phyloP scores from a whole-genome alignment of 768 basidiomycete genomes.

The Hygrophorus russula region DNA sequence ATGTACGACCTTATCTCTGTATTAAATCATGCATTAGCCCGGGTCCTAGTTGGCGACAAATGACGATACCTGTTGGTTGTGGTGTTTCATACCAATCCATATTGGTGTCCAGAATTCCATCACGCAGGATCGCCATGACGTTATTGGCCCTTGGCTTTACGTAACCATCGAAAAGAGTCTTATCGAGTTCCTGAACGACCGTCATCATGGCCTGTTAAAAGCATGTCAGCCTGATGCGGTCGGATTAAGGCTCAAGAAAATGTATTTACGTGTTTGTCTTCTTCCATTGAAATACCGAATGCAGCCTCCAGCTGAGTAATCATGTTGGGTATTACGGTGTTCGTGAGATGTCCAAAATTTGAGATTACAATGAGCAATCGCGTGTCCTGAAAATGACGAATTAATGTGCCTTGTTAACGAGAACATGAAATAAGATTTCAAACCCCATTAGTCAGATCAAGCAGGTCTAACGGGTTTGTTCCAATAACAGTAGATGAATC shows the following conservation, averaged over 20 bases:
- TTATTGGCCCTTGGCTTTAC: conserved; percentile 69
- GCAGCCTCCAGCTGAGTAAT: conserved; percentile 68
- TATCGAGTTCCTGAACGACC: conserved; percentile 77
- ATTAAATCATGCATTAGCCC: background rate
- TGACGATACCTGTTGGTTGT: conserved; percentile 70
- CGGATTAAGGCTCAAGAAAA: conserved; percentile 6
- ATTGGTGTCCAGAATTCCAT: conserved; percentile 65
- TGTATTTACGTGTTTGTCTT: conserved; percentile 68
- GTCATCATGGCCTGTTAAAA: conserved; percentile 52
- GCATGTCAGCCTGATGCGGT: conserved; percentile 1
- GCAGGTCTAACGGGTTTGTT: conserved; percentile 41
- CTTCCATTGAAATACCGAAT: conserved; percentile 57
- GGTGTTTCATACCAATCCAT: conserved; percentile 95
- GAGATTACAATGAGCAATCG: conserved; percentile 82
- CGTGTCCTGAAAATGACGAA: conserved; percentile 46
- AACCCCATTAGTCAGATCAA: conserved; percentile 57
- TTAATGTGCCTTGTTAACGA: conserved; percentile 2
- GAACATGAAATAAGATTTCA: conserved; percentile 15
- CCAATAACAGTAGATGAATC: conserved; percentile 20
- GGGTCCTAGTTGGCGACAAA: background rate
- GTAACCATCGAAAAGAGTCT: conserved; percentile 82
- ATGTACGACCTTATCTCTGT: conserved; percentile 89
- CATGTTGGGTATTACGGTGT: conserved; percentile 65
- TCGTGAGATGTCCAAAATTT: conserved; percentile 72
- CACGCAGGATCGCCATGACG: conserved; percentile 55